Base-by-base conservation (phyloP, 1,139 yeast species). In the Entelexis paramagnoliae region DNA sequence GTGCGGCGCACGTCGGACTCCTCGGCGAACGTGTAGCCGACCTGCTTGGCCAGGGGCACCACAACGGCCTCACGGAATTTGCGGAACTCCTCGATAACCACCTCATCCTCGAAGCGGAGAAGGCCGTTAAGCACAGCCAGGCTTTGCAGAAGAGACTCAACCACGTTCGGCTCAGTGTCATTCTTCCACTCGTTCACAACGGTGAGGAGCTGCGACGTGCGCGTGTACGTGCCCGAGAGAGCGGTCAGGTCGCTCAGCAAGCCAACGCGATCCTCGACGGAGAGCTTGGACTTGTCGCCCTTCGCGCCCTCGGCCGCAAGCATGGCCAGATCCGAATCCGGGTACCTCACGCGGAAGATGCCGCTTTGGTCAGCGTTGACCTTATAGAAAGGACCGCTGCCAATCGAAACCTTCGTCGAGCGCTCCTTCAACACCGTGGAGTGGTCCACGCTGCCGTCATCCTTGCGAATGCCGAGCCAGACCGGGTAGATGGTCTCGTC, bases 311-410 rank as follows among this genome's bases (percentile, higher is more conserved):
- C 87, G 59, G 75, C 67, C 53, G 91, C 87, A 60, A 87, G 76
- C 68, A 80, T 81, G 49, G 72, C 67, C 80, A 93, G 79, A 66
- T 95, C 83, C 52, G 77, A 80, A 36, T 82, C 74, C 13, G 84
- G 73, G 68, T 88, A 87, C 32, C 83, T 77, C 47, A 93, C 83
- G 64, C 95, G 79, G 72, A 80, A 87, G 54, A 87, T 77, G 64
- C 95, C 94, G 48, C 85, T 76, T 67, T 83, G 93, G 61, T 85
- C 83, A 51, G 85, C 86, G 63, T 87, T 87, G 59, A 86, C 70
- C 72, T 87, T 86, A 70, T 76, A 82, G 68, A 83, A 85, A 60
- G 75, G 79, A 56, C 74, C 65, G 51, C 72, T 68, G 13, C 62
- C 53, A 58, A 81, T 59, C 10, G 75, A 70, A 52, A 71, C 72